Evolutionary conservation across 768 basidiomycete genomes (phyloP), one percentile per base, ranked within the genome.

Genomic region (Boletus coccyginus): DNA sequence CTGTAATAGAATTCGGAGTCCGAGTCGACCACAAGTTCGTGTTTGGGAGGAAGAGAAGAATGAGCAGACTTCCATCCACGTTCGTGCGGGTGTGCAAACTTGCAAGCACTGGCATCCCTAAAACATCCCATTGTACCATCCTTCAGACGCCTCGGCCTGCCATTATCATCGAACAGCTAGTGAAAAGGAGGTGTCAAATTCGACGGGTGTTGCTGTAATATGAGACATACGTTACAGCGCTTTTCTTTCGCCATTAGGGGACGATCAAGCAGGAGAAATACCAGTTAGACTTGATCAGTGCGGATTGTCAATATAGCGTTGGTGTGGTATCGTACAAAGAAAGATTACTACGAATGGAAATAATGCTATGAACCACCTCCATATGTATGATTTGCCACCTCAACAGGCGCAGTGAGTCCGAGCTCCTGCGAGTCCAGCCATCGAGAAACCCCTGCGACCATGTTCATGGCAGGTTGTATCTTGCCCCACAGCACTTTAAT

Each of bases 71-170:
- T 43, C 75, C 75, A 76, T 16, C 58, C 58, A 2, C 69, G 67
- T 31, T 74, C 68, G 51, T 61, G 60, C 7, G 75, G 75, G 29
- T 72, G 71, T 14, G 48, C 73, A 32, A 71, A 72, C 40, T n/a
- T 46, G 48, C 70, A 72, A n/a, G 21, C 55, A 40, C 49, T 60
- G 42, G 58, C 65, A 42, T 59, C 58, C 33, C 62, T 62, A 11
- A 0, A 13, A 42, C 70, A 72, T 2, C 70, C 70, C 46, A 12
- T 58, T 8, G 51, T 55, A 3, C 68, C 65, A 17, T 62, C 53
- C 46, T 7, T 68, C 40, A 59, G 27, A 16, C 55, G 60, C 24
- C 70, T 66, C 12, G 68, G 57, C 45, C 33, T 57, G 9, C 70
- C 70, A 21, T 63, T 39, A 48, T 72, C 70, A 24, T 72, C 70